Evolutionary conservation across 2,329 filamentous ascomycete species (phyloP).

Genomic region (Cryphonectria japonica): DNA sequence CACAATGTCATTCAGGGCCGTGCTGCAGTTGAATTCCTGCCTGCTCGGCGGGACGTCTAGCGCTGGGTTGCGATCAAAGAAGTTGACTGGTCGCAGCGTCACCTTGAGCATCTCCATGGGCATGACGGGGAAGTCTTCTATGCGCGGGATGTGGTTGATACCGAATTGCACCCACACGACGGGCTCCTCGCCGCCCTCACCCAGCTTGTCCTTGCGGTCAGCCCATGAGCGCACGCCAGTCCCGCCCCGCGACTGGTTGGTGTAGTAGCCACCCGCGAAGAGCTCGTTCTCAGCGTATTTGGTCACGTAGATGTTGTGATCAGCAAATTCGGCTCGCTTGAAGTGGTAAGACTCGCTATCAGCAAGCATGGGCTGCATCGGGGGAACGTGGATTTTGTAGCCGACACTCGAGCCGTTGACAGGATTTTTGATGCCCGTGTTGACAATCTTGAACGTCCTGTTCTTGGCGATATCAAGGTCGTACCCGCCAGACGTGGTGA

Average conservation of each 20-base stretch:
- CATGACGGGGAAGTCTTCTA: constrained; percentile 73
- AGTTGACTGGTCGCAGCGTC: constrained; percentile 54
- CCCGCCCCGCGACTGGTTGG: constrained; percentile 46
- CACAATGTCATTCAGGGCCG: constrained; percentile 33
- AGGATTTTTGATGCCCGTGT: constrained; percentile 53
- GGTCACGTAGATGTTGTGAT: constrained; percentile 43
- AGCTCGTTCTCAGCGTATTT: constrained; percentile 42
- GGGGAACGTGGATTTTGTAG: constrained; percentile 59
- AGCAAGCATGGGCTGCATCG: constrained; percentile 62
- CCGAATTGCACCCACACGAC: constrained; percentile 58
- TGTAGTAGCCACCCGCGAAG: constrained; percentile 44
- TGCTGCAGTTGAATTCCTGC: constrained; percentile 48
- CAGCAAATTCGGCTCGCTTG: constrained; percentile 43
- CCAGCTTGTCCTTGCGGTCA: constrained; percentile 45
- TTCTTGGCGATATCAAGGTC: constrained; percentile 52
- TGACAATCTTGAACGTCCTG: constrained; percentile 63
- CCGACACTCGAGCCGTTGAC: constrained; percentile 57
- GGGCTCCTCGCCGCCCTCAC: constrained; percentile 44
- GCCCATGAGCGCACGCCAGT: constrained; percentile 41
- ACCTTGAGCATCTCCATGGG: constrained; percentile 60
- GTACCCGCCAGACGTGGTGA: constrained; percentile 50
- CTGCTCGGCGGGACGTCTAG: constrained; percentile 52
- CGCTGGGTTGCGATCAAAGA: constrained; percentile 56
- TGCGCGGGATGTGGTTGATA: constrained; percentile 63
- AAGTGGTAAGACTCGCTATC: constrained; percentile 42